Percentiles rank a stretch among this genome's conserved stretches.
Evolutionary conservation across 441 rosid species (phyloP).

Genomic region (Metrosideros polymorpha): DNA sequence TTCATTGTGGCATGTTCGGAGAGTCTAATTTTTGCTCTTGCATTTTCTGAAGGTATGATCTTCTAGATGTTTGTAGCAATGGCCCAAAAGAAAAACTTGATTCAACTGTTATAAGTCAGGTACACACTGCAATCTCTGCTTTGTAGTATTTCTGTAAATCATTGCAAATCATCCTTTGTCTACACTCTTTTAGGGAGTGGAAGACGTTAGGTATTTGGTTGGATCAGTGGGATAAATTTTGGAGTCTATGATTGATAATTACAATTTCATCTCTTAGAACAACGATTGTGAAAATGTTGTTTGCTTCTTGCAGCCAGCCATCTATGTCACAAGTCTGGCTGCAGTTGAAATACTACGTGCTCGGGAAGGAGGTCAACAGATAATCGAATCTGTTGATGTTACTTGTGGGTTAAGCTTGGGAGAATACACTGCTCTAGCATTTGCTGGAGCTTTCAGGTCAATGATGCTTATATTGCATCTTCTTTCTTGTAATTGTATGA

Average conservation of each 20-base stretch:
- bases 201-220: neutral
- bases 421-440: constrained; percentile 95
- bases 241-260: neutral
- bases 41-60: constrained; percentile 63
- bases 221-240: neutral
- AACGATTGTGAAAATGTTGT: neutral
- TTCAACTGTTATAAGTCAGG: constrained; percentile 97
- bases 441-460: constrained; percentile 95
- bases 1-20: neutral
- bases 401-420: constrained; percentile 98
- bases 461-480: neutral
- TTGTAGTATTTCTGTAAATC: neutral
- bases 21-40: neutral
- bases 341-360: constrained; percentile 90
- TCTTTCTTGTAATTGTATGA: neutral
- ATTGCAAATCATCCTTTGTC: neutral
- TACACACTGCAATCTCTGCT: constrained; percentile 1
- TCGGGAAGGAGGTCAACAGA: constrained; percentile 79
- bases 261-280: neutral
- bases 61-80: constrained; percentile 68
- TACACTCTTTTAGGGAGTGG: neutral
- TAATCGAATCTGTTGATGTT: constrained; percentile 87
- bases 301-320: constrained; percentile 73
- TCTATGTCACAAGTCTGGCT: constrained; percentile 96
- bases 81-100: constrained; percentile 97